Percentiles rank a stretch among this genome's conserved stretches.
Evolutionary conservation across 306 rosid species (phyloP).

Genomic region (Vachellia pachyceras): DNA sequence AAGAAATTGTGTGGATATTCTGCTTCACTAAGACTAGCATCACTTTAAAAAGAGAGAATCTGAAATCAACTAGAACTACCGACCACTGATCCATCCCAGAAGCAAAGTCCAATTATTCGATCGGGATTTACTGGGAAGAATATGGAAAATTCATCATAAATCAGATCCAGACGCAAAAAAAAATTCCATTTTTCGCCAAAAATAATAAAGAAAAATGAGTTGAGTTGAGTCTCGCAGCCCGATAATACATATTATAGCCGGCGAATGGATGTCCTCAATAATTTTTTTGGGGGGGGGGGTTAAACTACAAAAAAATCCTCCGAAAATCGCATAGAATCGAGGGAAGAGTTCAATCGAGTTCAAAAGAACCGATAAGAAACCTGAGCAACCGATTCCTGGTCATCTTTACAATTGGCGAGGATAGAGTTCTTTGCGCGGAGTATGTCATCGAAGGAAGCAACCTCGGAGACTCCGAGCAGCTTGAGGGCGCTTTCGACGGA

Average conservation of each 20-base stretch:
- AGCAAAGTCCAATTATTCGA: not conserved
- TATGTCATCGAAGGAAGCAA: conserved; percentile 87
- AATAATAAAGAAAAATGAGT: not conserved
- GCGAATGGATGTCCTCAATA: not conserved
- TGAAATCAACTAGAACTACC: not conserved
- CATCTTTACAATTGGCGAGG: conserved; percentile 79
- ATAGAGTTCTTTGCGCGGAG: conserved; percentile 89
- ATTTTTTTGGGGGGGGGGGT: too few relatives aligned
- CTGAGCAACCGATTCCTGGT: conserved; percentile 75
- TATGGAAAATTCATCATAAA: conserved; percentile 3
- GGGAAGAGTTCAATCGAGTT: not conserved
- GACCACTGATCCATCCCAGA: not conserved
- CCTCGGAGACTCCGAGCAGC: conserved; percentile 92
- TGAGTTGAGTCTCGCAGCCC: not conserved
- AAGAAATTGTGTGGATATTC: not conserved
- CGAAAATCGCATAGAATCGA: conserved; percentile 2
- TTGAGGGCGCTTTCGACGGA: conserved; percentile 89
- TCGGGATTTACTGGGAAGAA: not conserved
- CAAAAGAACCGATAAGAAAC: conserved; percentile 38
- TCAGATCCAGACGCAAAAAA: conserved; percentile 2
- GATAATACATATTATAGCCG: too few relatives aligned
- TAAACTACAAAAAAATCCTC: too few relatives aligned
- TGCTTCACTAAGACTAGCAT: not conserved
- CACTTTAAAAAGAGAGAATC: not conserved
- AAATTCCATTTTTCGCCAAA: not conserved